These are phyloP conservation scores for Boletus sensibilis DNA, from an alignment of 768 basidiomycete species.

Conservation along the genomic window DNA sequence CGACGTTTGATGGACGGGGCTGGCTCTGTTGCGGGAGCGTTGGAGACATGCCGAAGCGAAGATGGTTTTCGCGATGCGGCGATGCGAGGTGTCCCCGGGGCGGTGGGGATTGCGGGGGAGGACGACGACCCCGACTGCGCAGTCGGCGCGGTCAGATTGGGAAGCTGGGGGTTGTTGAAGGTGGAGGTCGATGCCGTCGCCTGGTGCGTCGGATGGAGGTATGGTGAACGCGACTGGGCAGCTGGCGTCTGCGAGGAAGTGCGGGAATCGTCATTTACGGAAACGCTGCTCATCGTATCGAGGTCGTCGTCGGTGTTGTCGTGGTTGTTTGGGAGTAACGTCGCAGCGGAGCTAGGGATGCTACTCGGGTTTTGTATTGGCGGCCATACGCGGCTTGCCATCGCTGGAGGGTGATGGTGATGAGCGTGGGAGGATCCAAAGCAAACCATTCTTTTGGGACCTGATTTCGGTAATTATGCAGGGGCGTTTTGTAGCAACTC, in stretches of 20 bases:
- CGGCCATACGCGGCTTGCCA: slow-evolving; percentile 26
- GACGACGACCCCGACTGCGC: slow-evolving; percentile 6
- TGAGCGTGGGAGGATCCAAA: slow-evolving; percentile 22
- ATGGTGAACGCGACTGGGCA: slow-evolving; percentile 35
- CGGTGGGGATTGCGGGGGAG: slow-evolving; percentile 14
- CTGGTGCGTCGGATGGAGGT: slow-evolving; percentile 36
- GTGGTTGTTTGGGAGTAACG: slow-evolving; percentile 5
- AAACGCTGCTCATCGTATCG: slow-evolving; percentile 24
- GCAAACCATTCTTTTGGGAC: neutral
- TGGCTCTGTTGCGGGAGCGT: slow-evolving; percentile 25
- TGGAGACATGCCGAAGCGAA: slow-evolving; percentile 31
- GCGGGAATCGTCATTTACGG: slow-evolving; percentile 13
- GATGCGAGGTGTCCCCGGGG: slow-evolving; percentile 29
- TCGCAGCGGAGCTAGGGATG: neutral
- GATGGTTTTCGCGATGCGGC: slow-evolving; percentile 32
- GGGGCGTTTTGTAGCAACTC: no score
- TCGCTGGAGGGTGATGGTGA: slow-evolving; percentile 14
- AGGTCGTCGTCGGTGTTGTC: slow-evolving; percentile 25
- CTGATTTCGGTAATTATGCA: no score
- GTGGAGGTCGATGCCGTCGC: slow-evolving; percentile 38
- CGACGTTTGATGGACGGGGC: slow-evolving; percentile 27
- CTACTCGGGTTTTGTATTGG: slow-evolving; percentile 16
- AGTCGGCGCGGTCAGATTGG: neutral
- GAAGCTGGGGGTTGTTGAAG: slow-evolving; percentile 26
- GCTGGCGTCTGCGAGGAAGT: slow-evolving; percentile 8